phyloP scores from a whole-genome alignment of 306 rosid genomes.

The Comarum palustre region DNA sequence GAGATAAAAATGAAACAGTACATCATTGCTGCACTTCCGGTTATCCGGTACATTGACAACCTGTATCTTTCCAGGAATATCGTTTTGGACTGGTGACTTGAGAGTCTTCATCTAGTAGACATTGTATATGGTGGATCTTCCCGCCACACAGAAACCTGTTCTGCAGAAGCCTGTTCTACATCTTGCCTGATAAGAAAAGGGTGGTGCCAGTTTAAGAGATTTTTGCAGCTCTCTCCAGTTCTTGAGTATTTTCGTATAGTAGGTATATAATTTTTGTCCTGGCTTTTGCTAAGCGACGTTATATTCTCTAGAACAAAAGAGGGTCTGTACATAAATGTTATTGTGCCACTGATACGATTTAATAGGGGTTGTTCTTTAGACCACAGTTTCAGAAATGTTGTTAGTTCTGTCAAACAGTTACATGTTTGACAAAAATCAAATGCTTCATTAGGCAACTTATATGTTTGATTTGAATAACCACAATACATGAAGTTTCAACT shows the following conservation, averaged over 20 bases:
- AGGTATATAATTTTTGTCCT: neutral
- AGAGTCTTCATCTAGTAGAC: constrained; percentile 36
- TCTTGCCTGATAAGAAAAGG: neutral
- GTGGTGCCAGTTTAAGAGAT: neutral
- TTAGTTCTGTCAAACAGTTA: neutral
- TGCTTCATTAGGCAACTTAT: neutral
- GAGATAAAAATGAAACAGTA: constrained; percentile 85
- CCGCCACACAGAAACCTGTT: neutral
- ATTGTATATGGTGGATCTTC: neutral
- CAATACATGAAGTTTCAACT: neutral
- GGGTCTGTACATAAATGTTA: constrained; percentile 1
- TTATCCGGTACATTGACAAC: constrained; percentile 73
- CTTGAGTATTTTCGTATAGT: neutral
- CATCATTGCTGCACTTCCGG: constrained; percentile 54
- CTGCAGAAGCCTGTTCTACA: neutral
- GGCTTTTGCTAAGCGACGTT: neutral
- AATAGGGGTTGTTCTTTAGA: neutral
- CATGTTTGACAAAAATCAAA: neutral
- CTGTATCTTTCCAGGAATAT: constrained; percentile 65
- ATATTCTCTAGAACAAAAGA: too few species aligned
- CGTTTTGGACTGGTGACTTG: constrained; percentile 80
- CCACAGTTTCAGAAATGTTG: neutral
- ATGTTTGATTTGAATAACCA: neutral
- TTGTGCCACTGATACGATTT: neutral
- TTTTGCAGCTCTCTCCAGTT: neutral